These are phyloP conservation scores for Pseudogymnoascus sp. DNA, from an alignment of 2,329 filamentous ascomycete genomes.

Conservation along the genomic window DNA sequence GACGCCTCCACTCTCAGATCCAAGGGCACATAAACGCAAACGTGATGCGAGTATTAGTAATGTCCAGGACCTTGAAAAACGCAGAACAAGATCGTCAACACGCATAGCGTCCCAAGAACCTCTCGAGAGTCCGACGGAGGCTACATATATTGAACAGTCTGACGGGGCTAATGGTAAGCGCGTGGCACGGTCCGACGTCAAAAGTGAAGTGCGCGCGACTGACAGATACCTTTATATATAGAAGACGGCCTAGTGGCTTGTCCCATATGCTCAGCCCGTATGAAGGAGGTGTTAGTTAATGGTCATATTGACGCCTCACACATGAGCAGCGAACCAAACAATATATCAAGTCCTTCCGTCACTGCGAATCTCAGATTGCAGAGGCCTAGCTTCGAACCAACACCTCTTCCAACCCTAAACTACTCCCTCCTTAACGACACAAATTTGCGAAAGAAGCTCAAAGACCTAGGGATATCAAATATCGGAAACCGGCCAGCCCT, in stretches of 20 bases:
- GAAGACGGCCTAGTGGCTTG: constrained; percentile 63
- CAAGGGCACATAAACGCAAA: constrained; percentile 44
- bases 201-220: background rate
- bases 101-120: constrained; percentile 3
- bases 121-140: background rate
- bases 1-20: constrained; percentile 26
- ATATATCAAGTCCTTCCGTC: background rate
- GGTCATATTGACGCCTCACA: constrained; percentile 57
- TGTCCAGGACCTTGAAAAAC: background rate
- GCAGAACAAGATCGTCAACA: constrained; percentile 3
- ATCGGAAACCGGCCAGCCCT: constrained; percentile 61
- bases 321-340: constrained; percentile 17
- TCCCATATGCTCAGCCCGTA: constrained; percentile 69
- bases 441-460: constrained; percentile 69
- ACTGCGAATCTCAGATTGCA: background rate
- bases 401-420: constrained; percentile 70
- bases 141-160: background rate
- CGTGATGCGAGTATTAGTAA: constrained; percentile 20
- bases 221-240: constrained; percentile 6
- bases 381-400: constrained; percentile 25
- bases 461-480: constrained; percentile 68
- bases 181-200: background rate
- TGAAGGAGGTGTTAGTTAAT: constrained; percentile 73
- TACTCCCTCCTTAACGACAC: constrained; percentile 81
- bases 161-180: background rate